Evolutionary conservation across 2,329 filamentous ascomycete species (phyloP).

Genomic region (Botrytis aclada): DNA sequence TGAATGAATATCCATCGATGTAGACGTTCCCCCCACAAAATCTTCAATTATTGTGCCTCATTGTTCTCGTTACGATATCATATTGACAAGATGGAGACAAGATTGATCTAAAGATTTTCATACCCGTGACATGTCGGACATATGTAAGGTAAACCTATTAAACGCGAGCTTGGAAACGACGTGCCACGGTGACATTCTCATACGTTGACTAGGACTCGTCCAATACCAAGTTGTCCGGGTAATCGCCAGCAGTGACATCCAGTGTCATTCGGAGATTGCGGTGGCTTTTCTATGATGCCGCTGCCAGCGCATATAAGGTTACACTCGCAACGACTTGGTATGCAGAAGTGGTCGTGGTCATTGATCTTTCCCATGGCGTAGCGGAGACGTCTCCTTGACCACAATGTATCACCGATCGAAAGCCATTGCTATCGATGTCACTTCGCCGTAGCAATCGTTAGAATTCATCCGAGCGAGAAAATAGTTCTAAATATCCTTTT

Average conservation of each 20-base stretch:
- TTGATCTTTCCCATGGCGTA: background rate
- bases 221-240: background rate
- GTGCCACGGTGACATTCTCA: slow-evolving; percentile 8
- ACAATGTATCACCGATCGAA: background rate
- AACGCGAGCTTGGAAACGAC: background rate
- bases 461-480: background rate
- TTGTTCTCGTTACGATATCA: background rate
- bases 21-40: background rate
- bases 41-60: background rate
- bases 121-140: background rate
- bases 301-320: background rate
- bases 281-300: background rate
- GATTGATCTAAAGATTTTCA: too few species aligned
- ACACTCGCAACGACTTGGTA: background rate
- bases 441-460: background rate
- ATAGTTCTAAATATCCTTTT: background rate
- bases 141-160: background rate
- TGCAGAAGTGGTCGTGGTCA: background rate
- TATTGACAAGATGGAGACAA: background rate
- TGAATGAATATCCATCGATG: too few species aligned
- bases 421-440: background rate
- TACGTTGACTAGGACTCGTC: background rate
- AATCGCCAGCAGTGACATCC: background rate
- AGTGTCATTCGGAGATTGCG: background rate
- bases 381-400: background rate